Evolutionary conservation across 75 land plant genomes (phyloP), one percentile per base, ranked within the genome.

Genomic region (Ceratopteris richardii): DNA sequence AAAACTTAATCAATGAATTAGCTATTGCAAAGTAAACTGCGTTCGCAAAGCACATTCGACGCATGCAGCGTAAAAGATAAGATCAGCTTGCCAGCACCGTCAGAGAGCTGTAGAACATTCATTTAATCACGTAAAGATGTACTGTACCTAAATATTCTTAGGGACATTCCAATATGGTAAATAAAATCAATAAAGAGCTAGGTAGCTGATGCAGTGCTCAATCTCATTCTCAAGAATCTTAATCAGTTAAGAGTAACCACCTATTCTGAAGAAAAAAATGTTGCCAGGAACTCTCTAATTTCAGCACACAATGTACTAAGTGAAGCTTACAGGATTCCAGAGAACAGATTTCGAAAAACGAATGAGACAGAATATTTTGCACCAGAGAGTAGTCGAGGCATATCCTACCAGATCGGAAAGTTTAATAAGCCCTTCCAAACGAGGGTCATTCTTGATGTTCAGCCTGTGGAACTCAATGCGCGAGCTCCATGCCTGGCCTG

Each of bases 391-490:
- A n/a, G n/a, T n/a, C n/a, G n/a, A n/a, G n/a, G n/a, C n/a, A 9
- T 33, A 33, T 3, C 37, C 17, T 59, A 89, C 97, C 77, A 92
- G 75, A 80, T 92, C 97, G 9, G 97, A 70, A 61, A 82, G 73
- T 73, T 85, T 85, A 86, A 91, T 87, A 52, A 92, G 90, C 31
- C 97, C 87, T 62, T 92, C 97, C 27, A 88, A 78, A 6, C 97
- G 65, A 7, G 97, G 70, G 21, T 92, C 97, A 63, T 92, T 61
- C 86, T 92, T 92, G 73, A 92, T 92, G 68, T 92, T 92, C 66
- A 92, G 56, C 46, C 83, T 77, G 69, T 88, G 97, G 71, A 92
- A 92, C 72, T 80, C 80, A 63, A 85, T 92, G 54, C 95, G 86
- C 57, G 48, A 73, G 57, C 74, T 57, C 86, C 92, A 83, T 26